phyloP scores from a whole-genome alignment of 345 rosid genomes.

The rapeseed (Brassica napus) region Da-Ae NC_063447.1:10734001-10734500 shows the following conservation, averaged over 20 bases:
- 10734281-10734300: too few species aligned
- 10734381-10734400: not conserved
- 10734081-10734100: too few species aligned
- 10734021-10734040: not conserved
- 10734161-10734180: too few species aligned
- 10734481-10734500: not conserved
- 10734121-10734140: too few species aligned
- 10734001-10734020: not conserved
- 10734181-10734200: too few species aligned
- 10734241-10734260: too few species aligned
- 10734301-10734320: not conserved
- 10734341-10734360: not conserved
- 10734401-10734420: not conserved
- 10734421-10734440: not conserved
- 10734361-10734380: not conserved
- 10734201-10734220: too few species aligned
- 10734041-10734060: not conserved
- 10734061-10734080: too few species aligned
- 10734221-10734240: too few species aligned
- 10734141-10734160: too few species aligned
- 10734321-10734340: not conserved
- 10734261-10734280: too few species aligned
- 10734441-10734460: not conserved
- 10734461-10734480: not conserved
- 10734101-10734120: too few species aligned